Evolutionary conservation across 2,329 filamentous ascomycete genomes (phyloP).

Genomic region (Volutella citrinella): DNA sequence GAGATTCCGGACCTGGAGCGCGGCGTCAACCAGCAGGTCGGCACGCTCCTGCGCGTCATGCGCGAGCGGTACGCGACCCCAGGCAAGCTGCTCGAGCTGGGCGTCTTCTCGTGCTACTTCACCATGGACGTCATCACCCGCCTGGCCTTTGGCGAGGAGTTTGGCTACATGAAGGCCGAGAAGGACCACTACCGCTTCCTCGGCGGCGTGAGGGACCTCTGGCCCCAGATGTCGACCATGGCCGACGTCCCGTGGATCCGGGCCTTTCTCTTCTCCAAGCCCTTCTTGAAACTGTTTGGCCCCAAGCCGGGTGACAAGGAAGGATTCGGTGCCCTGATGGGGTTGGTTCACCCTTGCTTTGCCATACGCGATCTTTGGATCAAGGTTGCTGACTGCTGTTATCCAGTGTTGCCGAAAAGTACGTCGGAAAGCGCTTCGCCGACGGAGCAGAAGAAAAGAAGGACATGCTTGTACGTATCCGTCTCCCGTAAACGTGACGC

Average conservation of each 20-base stretch:
- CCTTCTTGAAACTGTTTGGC: slow-evolving; percentile 18
- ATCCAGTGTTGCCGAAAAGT: too few species aligned
- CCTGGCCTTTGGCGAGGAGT: slow-evolving; percentile 22
- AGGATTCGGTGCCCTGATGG: too few species aligned
- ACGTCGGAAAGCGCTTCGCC: too few species aligned
- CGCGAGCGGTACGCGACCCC: not conserved
- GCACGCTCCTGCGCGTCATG: not conserved
- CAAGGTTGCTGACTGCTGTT: too few species aligned
- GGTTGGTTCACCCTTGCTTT: too few species aligned
- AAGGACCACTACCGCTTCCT: slow-evolving; percentile 22
- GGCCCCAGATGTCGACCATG: slow-evolving; percentile 12
- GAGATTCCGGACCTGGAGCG: not conserved
- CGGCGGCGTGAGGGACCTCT: slow-evolving; percentile 8
- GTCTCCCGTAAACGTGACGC: too few species aligned
- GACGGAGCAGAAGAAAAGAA: too few species aligned
- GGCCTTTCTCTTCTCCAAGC: slow-evolving; percentile 15
- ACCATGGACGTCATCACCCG: slow-evolving; percentile 25
- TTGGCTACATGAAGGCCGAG: slow-evolving; percentile 24
- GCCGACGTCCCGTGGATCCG: slow-evolving; percentile 22
- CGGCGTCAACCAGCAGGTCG: not conserved
- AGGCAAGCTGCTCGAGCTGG: not conserved
- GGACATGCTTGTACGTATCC: too few species aligned
- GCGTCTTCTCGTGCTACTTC: slow-evolving; percentile 7
- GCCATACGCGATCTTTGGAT: too few species aligned
- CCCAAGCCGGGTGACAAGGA: slow-evolving; percentile 21